These are phyloP conservation scores for Areca catechu DNA, from an alignment of 176 grass and related monocot genomes.

Conservation along the genomic window DNA sequence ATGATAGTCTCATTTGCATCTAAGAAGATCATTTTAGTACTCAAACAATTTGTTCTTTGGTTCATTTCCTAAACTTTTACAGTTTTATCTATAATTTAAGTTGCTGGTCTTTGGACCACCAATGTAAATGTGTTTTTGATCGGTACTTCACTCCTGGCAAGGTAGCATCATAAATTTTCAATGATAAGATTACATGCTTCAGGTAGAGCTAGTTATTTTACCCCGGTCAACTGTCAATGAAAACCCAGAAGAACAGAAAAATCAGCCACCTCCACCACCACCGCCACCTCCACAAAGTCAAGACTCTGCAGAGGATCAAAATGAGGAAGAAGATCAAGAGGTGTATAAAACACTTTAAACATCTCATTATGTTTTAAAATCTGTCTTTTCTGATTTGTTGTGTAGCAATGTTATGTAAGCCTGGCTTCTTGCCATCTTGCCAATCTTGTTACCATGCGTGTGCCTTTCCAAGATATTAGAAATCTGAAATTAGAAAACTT, in stretches of 20 bases:
- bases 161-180: too few species aligned
- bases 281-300: constrained; percentile 88
- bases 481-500: too few species aligned
- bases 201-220: constrained; percentile 98
- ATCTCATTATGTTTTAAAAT: constrained; percentile 12
- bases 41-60: too few species aligned
- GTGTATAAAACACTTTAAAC: constrained; percentile 30
- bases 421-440: neutral
- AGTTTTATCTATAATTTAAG: too few species aligned
- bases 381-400: neutral
- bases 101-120: too few species aligned
- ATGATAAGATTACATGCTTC: neutral
- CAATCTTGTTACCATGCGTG: neutral
- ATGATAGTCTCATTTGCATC: too few species aligned
- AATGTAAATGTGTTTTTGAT: too few species aligned
- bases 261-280: constrained; percentile 71
- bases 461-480: too few species aligned
- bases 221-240: constrained; percentile 81
- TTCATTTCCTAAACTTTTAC: too few species aligned
- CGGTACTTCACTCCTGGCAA: too few species aligned
- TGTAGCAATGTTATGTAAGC: too few species aligned
- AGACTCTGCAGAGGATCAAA: constrained; percentile 81
- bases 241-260: constrained; percentile 89
- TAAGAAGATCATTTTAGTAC: too few species aligned
- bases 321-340: constrained; percentile 90